Conservation (phyloP, 1,284 basidiomycete genomes). For the Golubevia sp. region DNA sequence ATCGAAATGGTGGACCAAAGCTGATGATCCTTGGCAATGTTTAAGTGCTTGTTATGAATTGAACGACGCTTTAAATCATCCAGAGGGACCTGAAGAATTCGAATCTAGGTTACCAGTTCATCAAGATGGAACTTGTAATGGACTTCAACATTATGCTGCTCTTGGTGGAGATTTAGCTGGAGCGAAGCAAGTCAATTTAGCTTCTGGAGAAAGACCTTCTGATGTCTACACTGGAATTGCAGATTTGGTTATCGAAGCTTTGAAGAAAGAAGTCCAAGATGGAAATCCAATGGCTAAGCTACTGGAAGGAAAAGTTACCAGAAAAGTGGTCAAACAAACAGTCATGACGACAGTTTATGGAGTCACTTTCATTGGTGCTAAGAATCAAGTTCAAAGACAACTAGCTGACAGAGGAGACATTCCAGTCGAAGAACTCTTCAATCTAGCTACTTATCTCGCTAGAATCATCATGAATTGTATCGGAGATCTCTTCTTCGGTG, state of each 20-base stretch:
- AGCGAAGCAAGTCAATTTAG: constrained; percentile 90
- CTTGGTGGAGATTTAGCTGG: constrained; percentile 89
- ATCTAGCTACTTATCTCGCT: constrained; percentile 76
- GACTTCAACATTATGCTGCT: constrained; percentile 97
- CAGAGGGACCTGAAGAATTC: constrained; percentile 74
- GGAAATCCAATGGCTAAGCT: constrained; percentile 70
- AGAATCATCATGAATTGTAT: constrained; percentile 66
- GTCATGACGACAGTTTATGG: constrained; percentile 99
- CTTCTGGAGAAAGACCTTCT: constrained; percentile 81
- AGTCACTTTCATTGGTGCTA: constrained; percentile 92
- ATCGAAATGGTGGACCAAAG: constrained; percentile 72
- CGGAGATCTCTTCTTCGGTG: constrained; percentile 88
- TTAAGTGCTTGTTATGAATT: constrained; percentile 90
- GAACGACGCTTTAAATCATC: constrained; percentile 68
- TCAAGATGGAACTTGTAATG: constrained; percentile 98
- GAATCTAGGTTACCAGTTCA: constrained; percentile 85
- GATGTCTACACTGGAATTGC: constrained; percentile 98
- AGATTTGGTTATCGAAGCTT: constrained; percentile 62
- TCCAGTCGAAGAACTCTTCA: constrained; percentile 74
- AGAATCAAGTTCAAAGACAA: constrained; percentile 92
- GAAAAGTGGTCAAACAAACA: constrained; percentile 98
- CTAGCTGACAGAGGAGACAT: constrained; percentile 78
- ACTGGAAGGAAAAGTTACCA: constrained; percentile 78
- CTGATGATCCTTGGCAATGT: constrained; percentile 97
- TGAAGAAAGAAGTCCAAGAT: constrained; percentile 66